phyloP scores from a whole-genome alignment of 139 green algal genomes.

The Chlamydomonas sphaeroides region DNA sequence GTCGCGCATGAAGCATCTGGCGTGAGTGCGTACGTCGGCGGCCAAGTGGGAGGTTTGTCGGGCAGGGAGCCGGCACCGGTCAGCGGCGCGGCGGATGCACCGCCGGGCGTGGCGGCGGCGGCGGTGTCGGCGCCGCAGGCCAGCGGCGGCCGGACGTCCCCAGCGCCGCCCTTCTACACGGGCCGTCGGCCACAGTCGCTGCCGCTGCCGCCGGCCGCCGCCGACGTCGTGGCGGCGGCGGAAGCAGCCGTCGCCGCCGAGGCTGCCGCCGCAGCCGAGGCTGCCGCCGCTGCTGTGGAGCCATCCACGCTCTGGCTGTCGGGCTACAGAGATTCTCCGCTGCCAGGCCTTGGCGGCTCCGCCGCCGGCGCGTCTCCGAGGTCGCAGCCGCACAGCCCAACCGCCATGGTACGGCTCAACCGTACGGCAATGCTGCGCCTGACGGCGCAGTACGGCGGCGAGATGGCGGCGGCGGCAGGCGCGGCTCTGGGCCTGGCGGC shows the following conservation, averaged over 20 bases:
- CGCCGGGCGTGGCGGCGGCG: too few species aligned
- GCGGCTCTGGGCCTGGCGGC: slow-evolving; percentile 23
- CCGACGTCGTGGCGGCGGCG: background rate
- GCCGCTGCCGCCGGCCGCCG: background rate
- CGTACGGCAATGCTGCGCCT: slow-evolving; percentile 9
- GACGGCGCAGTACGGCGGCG: background rate
- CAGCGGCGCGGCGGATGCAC: too few species aligned
- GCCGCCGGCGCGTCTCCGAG: background rate
- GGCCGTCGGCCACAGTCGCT: background rate
- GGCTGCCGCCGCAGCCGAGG: too few species aligned
- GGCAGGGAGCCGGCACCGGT: too few species aligned
- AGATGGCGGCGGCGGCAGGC: background rate
- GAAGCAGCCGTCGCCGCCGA: background rate
- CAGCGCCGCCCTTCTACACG: background rate
- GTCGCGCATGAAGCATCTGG: too few species aligned
- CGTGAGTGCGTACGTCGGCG: too few species aligned
- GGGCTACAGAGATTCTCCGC: background rate
- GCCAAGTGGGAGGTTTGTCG: too few species aligned
- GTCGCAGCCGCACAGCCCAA: too few species aligned
- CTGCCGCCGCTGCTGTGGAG: too few species aligned
- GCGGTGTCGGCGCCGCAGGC: too few species aligned
- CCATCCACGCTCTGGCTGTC: background rate
- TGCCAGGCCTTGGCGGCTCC: too few species aligned
- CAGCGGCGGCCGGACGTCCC: too few species aligned
- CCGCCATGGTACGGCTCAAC: slow-evolving; percentile 14